Evolutionary conservation across 2,329 filamentous ascomycete species (phyloP).

Genomic region (Lachnellula cervina): DNA sequence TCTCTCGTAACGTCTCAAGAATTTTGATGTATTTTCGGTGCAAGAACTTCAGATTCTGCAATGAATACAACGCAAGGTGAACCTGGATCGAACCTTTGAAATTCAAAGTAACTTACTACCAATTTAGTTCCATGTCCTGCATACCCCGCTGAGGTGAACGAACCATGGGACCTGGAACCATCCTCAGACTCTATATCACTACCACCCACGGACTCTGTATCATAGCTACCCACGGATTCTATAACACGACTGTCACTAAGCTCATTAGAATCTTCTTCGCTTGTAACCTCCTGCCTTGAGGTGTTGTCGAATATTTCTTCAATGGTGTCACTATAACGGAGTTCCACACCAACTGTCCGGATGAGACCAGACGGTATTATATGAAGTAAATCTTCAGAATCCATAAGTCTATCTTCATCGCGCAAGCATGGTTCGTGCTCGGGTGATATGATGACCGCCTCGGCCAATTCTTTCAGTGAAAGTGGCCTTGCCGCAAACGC

Average conservation of each 20-base stretch:
- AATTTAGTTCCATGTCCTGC: too few relatives aligned
- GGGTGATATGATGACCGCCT: not conserved
- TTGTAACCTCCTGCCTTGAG: not conserved
- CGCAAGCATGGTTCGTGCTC: not conserved
- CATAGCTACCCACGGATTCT: not conserved
- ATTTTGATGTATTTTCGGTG: not conserved
- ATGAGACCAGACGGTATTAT: not conserved
- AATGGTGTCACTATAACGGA: not conserved
- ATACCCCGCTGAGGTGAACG: too few relatives aligned
- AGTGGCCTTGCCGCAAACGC: slow-evolving; percentile 8
- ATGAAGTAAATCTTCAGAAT: not conserved
- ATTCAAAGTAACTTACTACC: too few relatives aligned
- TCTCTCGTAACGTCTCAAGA: not conserved
- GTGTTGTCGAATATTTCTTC: not conserved
- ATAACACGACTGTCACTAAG: not conserved
- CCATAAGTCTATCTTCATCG: not conserved
- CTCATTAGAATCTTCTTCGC: not conserved
- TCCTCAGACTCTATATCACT: too few relatives aligned
- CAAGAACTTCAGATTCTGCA: not conserved
- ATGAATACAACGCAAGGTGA: too few relatives aligned
- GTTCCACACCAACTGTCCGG: not conserved
- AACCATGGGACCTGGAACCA: too few relatives aligned
- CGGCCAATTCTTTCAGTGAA: not conserved
- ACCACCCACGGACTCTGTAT: too few relatives aligned
- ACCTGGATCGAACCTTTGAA: too few relatives aligned